A percentile compares a stretch with the other conserved stretches of the same genome.
These are phyloP conservation scores for Astrephomene gubernaculifera DNA, from an alignment of 139 green algal genomes.

Conservation along the genomic window DNA sequence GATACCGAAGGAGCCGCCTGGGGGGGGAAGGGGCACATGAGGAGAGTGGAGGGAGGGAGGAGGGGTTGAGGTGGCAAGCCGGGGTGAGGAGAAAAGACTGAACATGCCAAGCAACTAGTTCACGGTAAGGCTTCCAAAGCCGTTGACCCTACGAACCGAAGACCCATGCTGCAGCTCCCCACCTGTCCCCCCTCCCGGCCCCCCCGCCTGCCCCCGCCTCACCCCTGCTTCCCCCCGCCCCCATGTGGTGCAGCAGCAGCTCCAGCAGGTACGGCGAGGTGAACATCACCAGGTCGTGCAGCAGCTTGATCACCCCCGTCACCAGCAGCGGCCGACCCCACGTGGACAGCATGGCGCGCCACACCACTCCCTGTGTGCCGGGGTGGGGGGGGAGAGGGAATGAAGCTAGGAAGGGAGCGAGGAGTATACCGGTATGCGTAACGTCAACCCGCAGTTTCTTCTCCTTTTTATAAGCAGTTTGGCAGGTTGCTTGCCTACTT, in stretches of 20 bases:
- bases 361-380: conserved; percentile 52
- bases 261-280: conserved; percentile 80
- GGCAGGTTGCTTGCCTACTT: no score
- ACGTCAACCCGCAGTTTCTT: no score
- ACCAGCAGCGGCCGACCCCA: conserved; percentile 53
- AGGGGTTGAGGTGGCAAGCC: neutral
- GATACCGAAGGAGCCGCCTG: conserved; percentile 49
- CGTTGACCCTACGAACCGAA: no score
- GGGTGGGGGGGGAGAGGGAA: neutral
- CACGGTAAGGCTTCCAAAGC: no score
- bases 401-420: no score
- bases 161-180: no score
- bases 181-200: no score
- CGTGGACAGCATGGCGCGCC: conserved; percentile 38
- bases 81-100: neutral
- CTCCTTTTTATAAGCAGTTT: no score
- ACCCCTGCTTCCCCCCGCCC: conserved; percentile 34
- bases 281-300: conserved; percentile 87
- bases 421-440: no score
- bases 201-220: neutral
- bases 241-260: conserved; percentile 75
- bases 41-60: no score
- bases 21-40: neutral
- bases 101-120: no score
- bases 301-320: conserved; percentile 79